phyloP scores from a whole-genome alignment of 257 asterid genomes.

The Ehretia macrophylla region DNA sequence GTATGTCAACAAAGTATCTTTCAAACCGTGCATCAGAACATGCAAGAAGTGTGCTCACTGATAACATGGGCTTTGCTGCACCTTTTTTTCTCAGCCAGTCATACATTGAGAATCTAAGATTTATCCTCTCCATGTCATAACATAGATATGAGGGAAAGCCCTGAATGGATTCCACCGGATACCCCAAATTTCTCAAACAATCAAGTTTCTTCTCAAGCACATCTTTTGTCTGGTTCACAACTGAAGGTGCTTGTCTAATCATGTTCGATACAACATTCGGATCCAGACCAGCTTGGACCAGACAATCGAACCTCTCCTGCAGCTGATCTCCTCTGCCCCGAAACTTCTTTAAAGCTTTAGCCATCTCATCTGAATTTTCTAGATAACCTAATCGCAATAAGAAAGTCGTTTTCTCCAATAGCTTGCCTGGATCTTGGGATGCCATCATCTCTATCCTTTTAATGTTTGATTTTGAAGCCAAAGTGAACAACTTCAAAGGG shows the following conservation, averaged over 20 bases:
- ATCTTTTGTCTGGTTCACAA: constrained; percentile 64
- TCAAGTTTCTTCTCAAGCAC: constrained; percentile 61
- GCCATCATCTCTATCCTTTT: constrained; percentile 21
- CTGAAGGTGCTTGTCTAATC: constrained; percentile 69
- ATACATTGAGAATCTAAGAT: constrained; percentile 65
- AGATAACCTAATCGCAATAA: constrained; percentile 61
- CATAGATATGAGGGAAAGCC: constrained; percentile 72
- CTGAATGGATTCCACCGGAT: constrained; percentile 63
- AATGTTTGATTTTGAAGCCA: constrained; percentile 54
- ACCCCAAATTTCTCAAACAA: constrained; percentile 53
- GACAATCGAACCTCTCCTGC: constrained; percentile 85
- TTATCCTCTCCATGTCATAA: constrained; percentile 67
- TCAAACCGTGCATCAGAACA: constrained; percentile 62
- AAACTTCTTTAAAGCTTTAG: constrained; percentile 65
- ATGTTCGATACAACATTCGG: constrained; percentile 50
- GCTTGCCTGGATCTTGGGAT: constrained; percentile 50
- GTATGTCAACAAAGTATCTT: constrained; percentile 62
- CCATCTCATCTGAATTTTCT: constrained; percentile 86
- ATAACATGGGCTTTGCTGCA: constrained; percentile 65
- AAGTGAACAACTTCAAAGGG: constrained; percentile 42
- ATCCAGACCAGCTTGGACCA: constrained; percentile 76
- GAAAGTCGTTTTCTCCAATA: constrained; percentile 53
- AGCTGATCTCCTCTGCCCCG: constrained; percentile 93
- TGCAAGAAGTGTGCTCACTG: constrained; percentile 71
- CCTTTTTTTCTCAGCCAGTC: constrained; percentile 73